Evolutionary conservation across 1,139 yeast genomes (phyloP).

Genomic region (Debaryomyces subglobosus): DNA sequence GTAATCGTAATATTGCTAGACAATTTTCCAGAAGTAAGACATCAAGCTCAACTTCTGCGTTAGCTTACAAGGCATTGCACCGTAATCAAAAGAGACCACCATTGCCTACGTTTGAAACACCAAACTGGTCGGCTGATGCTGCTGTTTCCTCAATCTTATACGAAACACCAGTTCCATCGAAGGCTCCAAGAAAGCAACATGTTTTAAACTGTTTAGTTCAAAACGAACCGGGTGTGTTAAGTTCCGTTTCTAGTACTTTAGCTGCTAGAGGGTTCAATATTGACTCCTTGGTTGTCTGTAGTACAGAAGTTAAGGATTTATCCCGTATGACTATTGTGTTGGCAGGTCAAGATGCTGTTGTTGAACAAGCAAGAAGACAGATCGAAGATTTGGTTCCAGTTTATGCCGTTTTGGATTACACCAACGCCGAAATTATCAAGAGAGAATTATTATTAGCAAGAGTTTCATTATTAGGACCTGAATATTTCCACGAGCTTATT

Average conservation of each 20-base stretch:
- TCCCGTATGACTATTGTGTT: slow-evolving; percentile 96
- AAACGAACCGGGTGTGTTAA: slow-evolving; percentile 97
- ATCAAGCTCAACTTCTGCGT: slow-evolving; percentile 82
- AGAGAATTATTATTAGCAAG: slow-evolving; percentile 91
- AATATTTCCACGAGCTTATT: slow-evolving; percentile 91
- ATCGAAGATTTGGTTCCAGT: slow-evolving; percentile 97
- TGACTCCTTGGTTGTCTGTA: slow-evolving; percentile 94
- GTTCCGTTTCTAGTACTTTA: slow-evolving; percentile 89
- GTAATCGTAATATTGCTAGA: slow-evolving; percentile 8
- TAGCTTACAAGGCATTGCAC: slow-evolving; percentile 91
- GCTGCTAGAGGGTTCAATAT: slow-evolving; percentile 99
- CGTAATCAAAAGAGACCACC: slow-evolving; percentile 87
- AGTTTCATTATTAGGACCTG: slow-evolving; percentile 92
- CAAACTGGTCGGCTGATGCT: slow-evolving; percentile 92
- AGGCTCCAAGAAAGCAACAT: slow-evolving; percentile 74
- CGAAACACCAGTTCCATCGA: slow-evolving; percentile 84
- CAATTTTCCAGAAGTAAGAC: slow-evolving; percentile 27
- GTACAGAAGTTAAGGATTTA: slow-evolving; percentile 92
- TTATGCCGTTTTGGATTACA: slow-evolving; percentile 94
- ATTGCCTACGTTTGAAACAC: slow-evolving; percentile 92
- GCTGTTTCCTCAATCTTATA: slow-evolving; percentile 94
- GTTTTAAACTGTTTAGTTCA: slow-evolving; percentile 96
- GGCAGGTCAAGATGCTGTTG: slow-evolving; percentile 92
- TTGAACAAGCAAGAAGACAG: slow-evolving; percentile 98
- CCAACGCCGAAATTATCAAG: slow-evolving; percentile 85